Percentiles rank a stretch among this genome's conserved stretches.
phyloP scores from a whole-genome alignment of 495 filamentous ascomycete genomes.

The Astrothelium macrocarpum region DNA sequence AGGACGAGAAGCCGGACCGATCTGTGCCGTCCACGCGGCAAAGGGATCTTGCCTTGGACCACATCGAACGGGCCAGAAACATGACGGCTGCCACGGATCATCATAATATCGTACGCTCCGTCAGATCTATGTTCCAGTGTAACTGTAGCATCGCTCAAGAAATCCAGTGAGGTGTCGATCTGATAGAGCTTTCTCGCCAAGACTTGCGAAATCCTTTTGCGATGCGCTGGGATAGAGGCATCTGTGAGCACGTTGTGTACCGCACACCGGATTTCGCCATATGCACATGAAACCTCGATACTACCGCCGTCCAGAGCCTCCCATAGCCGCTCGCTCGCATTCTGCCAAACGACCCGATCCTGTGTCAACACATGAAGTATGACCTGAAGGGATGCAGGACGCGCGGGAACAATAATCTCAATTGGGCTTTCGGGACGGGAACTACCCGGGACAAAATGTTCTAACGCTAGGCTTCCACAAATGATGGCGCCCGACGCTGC shows the following conservation, averaged over 20 bases:
- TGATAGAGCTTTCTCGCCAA: background rate
- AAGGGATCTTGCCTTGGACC: background rate
- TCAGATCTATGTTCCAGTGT: background rate
- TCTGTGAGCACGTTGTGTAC: background rate
- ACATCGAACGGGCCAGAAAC: background rate
- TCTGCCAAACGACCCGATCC: background rate
- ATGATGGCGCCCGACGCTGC: background rate
- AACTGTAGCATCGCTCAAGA: background rate
- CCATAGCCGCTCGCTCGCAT: background rate
- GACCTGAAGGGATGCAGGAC: background rate
- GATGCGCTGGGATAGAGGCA: background rate
- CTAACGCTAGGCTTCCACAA: background rate
- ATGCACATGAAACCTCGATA: background rate
- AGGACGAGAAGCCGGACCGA: background rate
- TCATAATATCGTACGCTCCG: background rate
- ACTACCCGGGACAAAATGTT: background rate
- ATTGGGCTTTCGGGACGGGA: background rate
- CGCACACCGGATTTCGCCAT: background rate
- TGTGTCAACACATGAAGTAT: background rate
- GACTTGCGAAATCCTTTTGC: background rate
- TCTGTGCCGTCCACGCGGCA: background rate
- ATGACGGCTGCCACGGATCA: background rate
- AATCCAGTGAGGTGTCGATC: background rate
- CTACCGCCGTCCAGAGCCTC: background rate
- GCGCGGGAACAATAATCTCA: background rate